Conservation (phyloP, 805 yeast species). For the Kregervanrija pseudodelftensis region DNA sequence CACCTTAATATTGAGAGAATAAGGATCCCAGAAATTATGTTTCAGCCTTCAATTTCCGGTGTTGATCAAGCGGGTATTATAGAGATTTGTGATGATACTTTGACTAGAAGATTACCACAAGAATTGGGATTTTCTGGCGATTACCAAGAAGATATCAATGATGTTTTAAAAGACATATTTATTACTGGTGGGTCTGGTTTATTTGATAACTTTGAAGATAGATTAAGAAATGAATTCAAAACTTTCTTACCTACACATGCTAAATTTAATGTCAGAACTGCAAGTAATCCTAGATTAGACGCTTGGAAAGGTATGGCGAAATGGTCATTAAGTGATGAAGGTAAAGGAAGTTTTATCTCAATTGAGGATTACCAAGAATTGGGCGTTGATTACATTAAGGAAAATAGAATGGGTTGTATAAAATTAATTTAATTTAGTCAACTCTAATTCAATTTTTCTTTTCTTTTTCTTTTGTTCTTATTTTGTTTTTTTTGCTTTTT, state of each 20-base stretch:
- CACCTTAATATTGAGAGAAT: slow-evolving; percentile 88
- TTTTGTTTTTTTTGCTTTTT: background rate
- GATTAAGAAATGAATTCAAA: slow-evolving; percentile 65
- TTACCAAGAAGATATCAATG: slow-evolving; percentile 24
- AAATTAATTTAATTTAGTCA: slow-evolving; percentile 1
- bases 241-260: slow-evolving; percentile 64
- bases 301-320: slow-evolving; percentile 94
- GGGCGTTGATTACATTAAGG: slow-evolving; percentile 86
- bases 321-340: slow-evolving; percentile 51
- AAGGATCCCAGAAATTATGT: slow-evolving; percentile 83
- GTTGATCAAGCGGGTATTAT: slow-evolving; percentile 91
- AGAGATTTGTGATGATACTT: slow-evolving; percentile 64
- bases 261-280: slow-evolving; percentile 51
- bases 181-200: slow-evolving; percentile 80
- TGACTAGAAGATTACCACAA: slow-evolving; percentile 53
- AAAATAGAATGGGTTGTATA: slow-evolving; percentile 62
- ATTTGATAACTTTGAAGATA: slow-evolving; percentile 55
- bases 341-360: slow-evolving; percentile 44
- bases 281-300: slow-evolving; percentile 65
- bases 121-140: slow-evolving; percentile 48
- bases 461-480: background rate
- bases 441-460: background rate
- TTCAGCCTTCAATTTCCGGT: slow-evolving; percentile 92
- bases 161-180: slow-evolving; percentile 58
- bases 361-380: slow-evolving; percentile 74